Percentiles rank a stretch among this genome's conserved stretches.
Evolutionary conservation across 495 filamentous ascomycete genomes (phyloP).

Genomic region (Poronia punctata): DNA sequence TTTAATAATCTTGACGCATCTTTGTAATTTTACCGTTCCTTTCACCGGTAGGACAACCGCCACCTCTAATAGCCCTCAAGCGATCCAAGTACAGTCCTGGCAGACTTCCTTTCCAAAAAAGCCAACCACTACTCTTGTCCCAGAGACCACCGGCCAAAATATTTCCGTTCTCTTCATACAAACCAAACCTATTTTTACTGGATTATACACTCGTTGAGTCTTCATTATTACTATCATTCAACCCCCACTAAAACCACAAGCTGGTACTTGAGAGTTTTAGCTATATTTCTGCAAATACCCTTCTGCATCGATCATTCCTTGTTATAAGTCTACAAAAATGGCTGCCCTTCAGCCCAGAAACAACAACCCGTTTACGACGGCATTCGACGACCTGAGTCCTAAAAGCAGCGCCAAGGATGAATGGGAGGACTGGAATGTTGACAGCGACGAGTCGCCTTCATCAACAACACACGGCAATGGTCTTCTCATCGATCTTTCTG

Average conservation of each 20-base stretch:
- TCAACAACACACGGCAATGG: conserved; percentile 14
- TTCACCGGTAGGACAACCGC: no score
- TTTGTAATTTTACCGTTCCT: no score
- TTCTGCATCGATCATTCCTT: conserved; percentile 2
- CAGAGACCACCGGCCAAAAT: no score
- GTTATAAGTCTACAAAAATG: conserved; percentile 16
- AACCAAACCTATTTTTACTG: conserved; percentile 3
- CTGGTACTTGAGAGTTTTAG: conserved; percentile 23
- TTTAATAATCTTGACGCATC: no score
- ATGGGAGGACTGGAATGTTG: conserved; percentile 44
- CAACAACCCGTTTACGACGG: conserved; percentile 10
- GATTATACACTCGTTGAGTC: background rate
- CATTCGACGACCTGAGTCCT: conserved; percentile 3
- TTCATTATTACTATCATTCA: background rate
- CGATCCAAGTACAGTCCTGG: no score
- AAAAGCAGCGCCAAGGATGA: conserved; percentile 29
- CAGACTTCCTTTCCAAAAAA: no score
- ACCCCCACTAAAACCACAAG: conserved; percentile 11
- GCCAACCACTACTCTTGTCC: no score
- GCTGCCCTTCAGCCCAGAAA: conserved; percentile 8
- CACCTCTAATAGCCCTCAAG: no score
- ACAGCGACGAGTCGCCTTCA: conserved; percentile 27
- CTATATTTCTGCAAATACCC: conserved; percentile 5
- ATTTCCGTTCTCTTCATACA: background rate
- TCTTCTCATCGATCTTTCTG: conserved; percentile 20